Base-by-base conservation (phyloP, 257 asterid species). In the Cordia subcordata region DNA sequence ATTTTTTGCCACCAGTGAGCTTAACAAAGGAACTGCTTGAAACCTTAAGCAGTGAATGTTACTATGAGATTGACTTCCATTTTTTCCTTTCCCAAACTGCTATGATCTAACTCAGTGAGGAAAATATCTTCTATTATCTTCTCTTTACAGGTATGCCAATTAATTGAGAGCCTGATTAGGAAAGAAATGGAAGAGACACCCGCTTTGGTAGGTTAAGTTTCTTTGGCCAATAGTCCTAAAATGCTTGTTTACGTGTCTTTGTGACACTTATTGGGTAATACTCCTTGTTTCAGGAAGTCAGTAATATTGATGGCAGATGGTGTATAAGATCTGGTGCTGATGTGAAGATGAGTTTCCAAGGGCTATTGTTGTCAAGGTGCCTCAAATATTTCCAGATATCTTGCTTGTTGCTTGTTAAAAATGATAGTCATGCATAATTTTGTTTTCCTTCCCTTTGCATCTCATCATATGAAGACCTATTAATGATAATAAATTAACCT, bases 291-390 rank as follows among this genome's bases (percentile, higher is more conserved):
- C 69, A 93, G 99, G 97, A 84, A 82, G 77, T 86, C 69, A 77
- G 80, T 53, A 81, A 80, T 65, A 40, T 81, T 63, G 91, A 76
- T 79, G 99, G 97, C 60, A 83, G 99, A 77, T 93, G 92, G 96
- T 89, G 99, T 83, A 80, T 93, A 77, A 73, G 67, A 63, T 83
- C 96, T 11, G 82, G 77, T 44, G 73, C 72, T 72, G 72, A 68
- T 40, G 56, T 23, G 52, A 81, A 55, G 51, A 68, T 82, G 58
- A 71, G 70, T 67, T 65, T 93, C 71, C 95, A 85, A 77, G 96
- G 97, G 60, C 82, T 89, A 65, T 65, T 93, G 70, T 61, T 93
- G 76, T 76, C 94, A 64, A 89, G 99, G 99, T 93, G 79, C 74
- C 51, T 62, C 75, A 51, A 72, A 60, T 53, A 65, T 71, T 66